phyloP scores from a whole-genome alignment of 345 rosid genomes.

The Brassica napus region Da-Ae NC_063442.1:38978001-38978500 shows the following conservation, averaged over 20 bases:
- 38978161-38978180: conserved; percentile 61
- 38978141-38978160: conserved; percentile 50
- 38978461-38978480: conserved; percentile 33
- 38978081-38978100: conserved; percentile 52
- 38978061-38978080: too few species aligned
- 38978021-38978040: too few species aligned
- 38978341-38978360: conserved; percentile 34
- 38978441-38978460: conserved; percentile 37
- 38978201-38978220: conserved; percentile 50
- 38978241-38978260: conserved; percentile 41
- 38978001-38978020: too few species aligned
- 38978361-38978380: conserved; percentile 24
- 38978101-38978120: conserved; percentile 46
- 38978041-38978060: too few species aligned
- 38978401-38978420: conserved; percentile 9
- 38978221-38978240: conserved; percentile 50
- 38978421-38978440: not conserved
- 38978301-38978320: conserved; percentile 17
- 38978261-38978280: conserved; percentile 35
- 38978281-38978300: conserved; percentile 51
- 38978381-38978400: conserved; percentile 35
- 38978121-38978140: conserved; percentile 59
- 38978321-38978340: conserved; percentile 36
- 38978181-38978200: conserved; percentile 57
- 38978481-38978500: conserved; percentile 21